Evolutionary conservation across 176 grass and related monocot species (phyloP).

Genomic region (Musa schizocarpa): DNA sequence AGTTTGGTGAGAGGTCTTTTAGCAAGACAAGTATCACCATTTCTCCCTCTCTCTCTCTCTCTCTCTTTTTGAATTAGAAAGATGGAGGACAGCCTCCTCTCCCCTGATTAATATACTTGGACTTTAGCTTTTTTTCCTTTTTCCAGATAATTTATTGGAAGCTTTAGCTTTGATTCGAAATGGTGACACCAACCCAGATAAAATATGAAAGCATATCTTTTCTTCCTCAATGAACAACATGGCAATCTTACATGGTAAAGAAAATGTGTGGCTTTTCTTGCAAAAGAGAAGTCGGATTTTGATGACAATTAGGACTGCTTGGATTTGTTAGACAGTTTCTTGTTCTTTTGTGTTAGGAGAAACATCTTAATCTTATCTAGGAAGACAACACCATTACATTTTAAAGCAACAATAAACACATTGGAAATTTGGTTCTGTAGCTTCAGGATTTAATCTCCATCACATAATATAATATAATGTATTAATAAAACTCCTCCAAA

Average conservation of each 20-base stretch:
- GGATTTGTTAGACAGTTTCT: not conserved
- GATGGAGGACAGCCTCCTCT: not conserved
- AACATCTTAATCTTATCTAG: conserved; percentile 5
- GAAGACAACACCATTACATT: not conserved
- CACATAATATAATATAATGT: too few species aligned
- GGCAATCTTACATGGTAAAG: not conserved
- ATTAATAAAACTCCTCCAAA: too few species aligned
- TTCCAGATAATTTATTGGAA: not conserved
- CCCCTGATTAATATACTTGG: not conserved
- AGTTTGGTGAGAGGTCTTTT: not conserved
- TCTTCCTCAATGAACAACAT: not conserved
- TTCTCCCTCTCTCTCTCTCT: too few species aligned
- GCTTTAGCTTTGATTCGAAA: not conserved
- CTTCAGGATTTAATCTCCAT: too few species aligned
- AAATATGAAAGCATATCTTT: too few species aligned
- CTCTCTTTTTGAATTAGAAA: not conserved
- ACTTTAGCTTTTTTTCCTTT: not conserved
- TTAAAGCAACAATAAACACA: not conserved
- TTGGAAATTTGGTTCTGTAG: not conserved
- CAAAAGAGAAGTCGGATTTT: too few species aligned
- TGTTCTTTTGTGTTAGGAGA: not conserved
- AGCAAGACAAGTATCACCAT: not conserved
- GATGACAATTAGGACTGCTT: not conserved
- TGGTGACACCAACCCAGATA: too few species aligned
- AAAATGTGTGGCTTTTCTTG: not conserved